Evolutionary conservation across 306 rosid species (phyloP).

Genomic region (Cucumis cinereus): DNA sequence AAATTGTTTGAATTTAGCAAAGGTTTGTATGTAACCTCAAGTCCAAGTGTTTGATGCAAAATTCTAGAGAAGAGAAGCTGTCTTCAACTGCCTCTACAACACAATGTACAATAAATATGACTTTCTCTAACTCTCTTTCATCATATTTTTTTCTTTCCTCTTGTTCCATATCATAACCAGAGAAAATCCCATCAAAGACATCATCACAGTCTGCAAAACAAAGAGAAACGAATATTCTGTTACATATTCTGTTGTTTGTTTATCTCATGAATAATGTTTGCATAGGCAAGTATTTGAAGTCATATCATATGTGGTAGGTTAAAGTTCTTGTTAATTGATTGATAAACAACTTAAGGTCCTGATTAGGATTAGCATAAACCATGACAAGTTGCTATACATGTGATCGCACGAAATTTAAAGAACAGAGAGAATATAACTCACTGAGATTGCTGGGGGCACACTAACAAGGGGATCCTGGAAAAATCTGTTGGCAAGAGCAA

Average conservation of each 20-base stretch:
- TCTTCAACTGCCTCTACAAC: not conserved
- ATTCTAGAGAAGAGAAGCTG: not conserved
- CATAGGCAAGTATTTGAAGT: not conserved
- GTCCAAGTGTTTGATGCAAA: not conserved
- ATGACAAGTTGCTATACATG: not conserved
- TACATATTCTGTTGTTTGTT: not conserved
- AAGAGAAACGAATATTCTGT: not conserved
- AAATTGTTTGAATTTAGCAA: too few species aligned
- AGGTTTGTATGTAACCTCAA: not conserved
- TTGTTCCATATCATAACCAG: constrained; percentile 80
- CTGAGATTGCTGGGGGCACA: constrained; percentile 92
- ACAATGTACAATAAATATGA: not conserved
- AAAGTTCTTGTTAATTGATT: not conserved
- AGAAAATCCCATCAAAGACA: constrained; percentile 95
- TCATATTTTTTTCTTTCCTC: constrained; percentile 24
- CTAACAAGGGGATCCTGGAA: constrained; percentile 72
- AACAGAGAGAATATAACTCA: constrained; percentile 27
- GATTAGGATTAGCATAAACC: not conserved
- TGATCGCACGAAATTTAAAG: not conserved
- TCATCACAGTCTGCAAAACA: constrained; percentile 70
- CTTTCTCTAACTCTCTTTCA: constrained; percentile 6
- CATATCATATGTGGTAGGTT: not conserved
- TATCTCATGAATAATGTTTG: not conserved
- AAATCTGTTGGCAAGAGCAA: constrained; percentile 86
- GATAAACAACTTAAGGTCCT: not conserved